These are phyloP conservation scores for Pneumocystis oryctolagi DNA, from an alignment of 1,139 yeast species.

Conservation along the genomic window DNA sequence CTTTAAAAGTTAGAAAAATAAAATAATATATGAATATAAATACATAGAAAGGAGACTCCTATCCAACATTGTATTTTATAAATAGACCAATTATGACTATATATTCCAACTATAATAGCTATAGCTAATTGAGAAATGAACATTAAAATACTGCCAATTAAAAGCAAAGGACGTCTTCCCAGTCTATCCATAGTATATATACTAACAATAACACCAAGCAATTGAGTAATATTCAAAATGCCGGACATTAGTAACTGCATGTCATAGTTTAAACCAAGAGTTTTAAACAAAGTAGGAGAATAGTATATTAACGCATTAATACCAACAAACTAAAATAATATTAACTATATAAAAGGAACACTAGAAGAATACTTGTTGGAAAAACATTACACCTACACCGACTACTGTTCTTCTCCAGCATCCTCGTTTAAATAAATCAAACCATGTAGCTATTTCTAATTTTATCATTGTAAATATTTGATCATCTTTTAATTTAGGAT, in stretches of 20 bases:
- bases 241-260: conserved; percentile 19
- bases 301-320: conserved; percentile 51
- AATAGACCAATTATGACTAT: conserved; percentile 5
- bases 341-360: not conserved
- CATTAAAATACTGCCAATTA: conserved; percentile 53
- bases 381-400: conserved; percentile 34
- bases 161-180: conserved; percentile 54
- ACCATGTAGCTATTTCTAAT: conserved; percentile 10
- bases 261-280: conserved; percentile 35
- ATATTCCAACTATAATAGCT: conserved; percentile 37
- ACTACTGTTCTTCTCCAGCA: conserved; percentile 15
- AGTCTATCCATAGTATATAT: conserved; percentile 41
- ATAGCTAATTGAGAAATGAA: conserved; percentile 46
- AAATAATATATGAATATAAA: not conserved
- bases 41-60: conserved; percentile 6
- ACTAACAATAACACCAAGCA: conserved; percentile 13
- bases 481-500: conserved; percentile 24
- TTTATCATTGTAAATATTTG: conserved; percentile 1
- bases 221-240: conserved; percentile 14
- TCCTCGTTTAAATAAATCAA: conserved; percentile 7
- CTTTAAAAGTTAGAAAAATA: not conserved
- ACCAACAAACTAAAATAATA: conserved; percentile 35
- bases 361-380: conserved; percentile 34
- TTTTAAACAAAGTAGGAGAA: conserved; percentile 51
- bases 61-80: conserved; percentile 8